Conservation (phyloP, 2,329 filamentous ascomycete species). For the Pseudopithomyces maydicus region DNA sequence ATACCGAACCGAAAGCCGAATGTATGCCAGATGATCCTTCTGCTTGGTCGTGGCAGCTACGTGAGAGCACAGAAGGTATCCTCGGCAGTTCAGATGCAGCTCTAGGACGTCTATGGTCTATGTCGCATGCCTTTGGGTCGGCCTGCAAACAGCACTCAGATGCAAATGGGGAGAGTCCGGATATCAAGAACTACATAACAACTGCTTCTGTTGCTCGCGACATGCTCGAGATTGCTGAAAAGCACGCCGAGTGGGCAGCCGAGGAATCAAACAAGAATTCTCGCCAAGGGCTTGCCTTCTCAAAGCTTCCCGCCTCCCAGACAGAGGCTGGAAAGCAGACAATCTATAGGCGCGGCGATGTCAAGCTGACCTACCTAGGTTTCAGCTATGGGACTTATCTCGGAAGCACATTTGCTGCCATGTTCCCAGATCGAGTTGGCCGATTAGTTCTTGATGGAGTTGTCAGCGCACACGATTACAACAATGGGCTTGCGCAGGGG, state of each 20-base stretch:
- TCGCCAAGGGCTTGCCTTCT: not conserved
- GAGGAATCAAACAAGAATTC: constrained; percentile 8
- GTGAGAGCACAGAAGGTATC: constrained; percentile 44
- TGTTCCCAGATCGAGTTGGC: constrained; percentile 45
- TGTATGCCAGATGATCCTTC: constrained; percentile 42
- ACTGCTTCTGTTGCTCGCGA: constrained; percentile 56
- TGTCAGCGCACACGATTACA: constrained; percentile 45
- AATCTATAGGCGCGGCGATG: constrained; percentile 16
- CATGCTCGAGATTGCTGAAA: constrained; percentile 56
- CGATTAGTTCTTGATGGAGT: constrained; percentile 52
- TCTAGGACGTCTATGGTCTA: constrained; percentile 49
- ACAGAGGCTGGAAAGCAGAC: not conserved
- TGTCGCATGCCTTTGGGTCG: constrained; percentile 43
- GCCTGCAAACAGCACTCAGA: constrained; percentile 32
- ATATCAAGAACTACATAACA: constrained; percentile 51
- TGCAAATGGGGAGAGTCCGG: constrained; percentile 30
- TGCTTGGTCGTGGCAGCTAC: constrained; percentile 44
- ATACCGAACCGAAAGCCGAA: constrained; percentile 37
- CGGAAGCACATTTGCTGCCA: constrained; percentile 44
- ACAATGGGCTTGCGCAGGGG: constrained; percentile 44
- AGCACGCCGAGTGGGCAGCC: constrained; percentile 43
- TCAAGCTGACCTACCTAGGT: constrained; percentile 51
- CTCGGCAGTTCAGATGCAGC: constrained; percentile 49
- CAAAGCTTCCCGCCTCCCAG: not conserved
- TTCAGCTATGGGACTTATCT: constrained; percentile 56